Evolutionary conservation across 23 red algal species (phyloP).

Genomic region (Gracilariopsis chorda): DNA sequence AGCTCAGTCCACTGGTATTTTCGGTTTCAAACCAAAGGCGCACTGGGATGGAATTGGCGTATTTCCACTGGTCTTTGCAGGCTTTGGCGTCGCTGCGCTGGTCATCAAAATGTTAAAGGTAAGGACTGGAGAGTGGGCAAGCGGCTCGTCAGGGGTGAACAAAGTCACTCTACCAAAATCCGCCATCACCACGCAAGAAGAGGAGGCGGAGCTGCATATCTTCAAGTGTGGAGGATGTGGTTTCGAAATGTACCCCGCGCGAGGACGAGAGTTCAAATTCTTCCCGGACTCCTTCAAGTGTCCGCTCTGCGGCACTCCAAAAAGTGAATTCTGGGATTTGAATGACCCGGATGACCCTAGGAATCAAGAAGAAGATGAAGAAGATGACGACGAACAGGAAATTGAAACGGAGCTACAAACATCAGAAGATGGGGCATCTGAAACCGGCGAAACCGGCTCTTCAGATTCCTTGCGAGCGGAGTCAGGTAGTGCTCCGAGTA

Average conservation of each 20-base stretch:
- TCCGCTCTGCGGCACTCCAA: slow-evolving; percentile 83
- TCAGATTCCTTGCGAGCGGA: neutral
- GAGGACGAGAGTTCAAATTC: slow-evolving; percentile 95
- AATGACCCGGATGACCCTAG: slow-evolving; percentile 92
- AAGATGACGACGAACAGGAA: slow-evolving; percentile 58
- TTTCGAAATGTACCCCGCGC: slow-evolving; percentile 92
- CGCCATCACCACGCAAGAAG: slow-evolving; percentile 52
- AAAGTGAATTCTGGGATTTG: slow-evolving; percentile 93
- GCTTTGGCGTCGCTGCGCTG: slow-evolving; percentile 56
- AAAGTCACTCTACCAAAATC: slow-evolving; percentile 37
- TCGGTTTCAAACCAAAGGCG: slow-evolving; percentile 48
- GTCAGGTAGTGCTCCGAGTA: neutral
- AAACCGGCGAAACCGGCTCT: neutral
- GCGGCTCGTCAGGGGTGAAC: slow-evolving; percentile 24
- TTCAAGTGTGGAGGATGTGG: slow-evolving; percentile 95
- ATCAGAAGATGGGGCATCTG: neutral
- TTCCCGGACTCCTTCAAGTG: slow-evolving; percentile 94
- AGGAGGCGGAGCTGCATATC: slow-evolving; percentile 86
- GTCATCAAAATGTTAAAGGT: slow-evolving; percentile 64
- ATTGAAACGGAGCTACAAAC: neutral
- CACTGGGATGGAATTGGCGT: slow-evolving; percentile 78
- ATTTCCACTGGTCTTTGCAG: slow-evolving; percentile 57
- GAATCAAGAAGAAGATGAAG: slow-evolving; percentile 82
- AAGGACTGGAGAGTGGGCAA: slow-evolving; percentile 34
- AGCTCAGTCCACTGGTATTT: neutral